Conservation (phyloP, 2,329 filamentous ascomycete genomes). For the Fusarium graminum region DNA sequence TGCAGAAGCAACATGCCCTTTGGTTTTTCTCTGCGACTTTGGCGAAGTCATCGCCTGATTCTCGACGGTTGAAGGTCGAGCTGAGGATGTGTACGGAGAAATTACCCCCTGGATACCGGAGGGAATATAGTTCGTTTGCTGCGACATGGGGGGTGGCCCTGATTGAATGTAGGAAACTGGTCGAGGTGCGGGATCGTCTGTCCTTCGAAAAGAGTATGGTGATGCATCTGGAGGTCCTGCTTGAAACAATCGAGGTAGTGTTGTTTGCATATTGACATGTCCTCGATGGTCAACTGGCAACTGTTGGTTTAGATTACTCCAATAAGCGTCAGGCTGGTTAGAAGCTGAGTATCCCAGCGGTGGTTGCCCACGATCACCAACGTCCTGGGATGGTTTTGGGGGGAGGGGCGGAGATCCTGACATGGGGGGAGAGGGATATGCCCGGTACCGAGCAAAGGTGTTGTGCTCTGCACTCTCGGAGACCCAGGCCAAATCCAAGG, state of each 20-base stretch:
- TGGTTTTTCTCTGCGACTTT: slow-evolving; percentile 75
- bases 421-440: slow-evolving; percentile 81
- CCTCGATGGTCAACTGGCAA: slow-evolving; percentile 44
- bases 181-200: slow-evolving; percentile 46
- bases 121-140: slow-evolving; percentile 44
- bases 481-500: slow-evolving; percentile 60
- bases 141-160: slow-evolving; percentile 31
- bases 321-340: slow-evolving; percentile 65
- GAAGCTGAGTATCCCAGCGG: slow-evolving; percentile 59
- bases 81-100: slow-evolving; percentile 43
- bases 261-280: slow-evolving; percentile 44
- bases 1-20: slow-evolving; percentile 85
- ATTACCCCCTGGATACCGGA: slow-evolving; percentile 35
- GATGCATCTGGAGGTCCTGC: slow-evolving; percentile 45
- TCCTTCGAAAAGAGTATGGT: slow-evolving; percentile 47
- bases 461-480: slow-evolving; percentile 64
- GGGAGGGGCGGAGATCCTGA: slow-evolving; percentile 75
- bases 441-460: slow-evolving; percentile 68
- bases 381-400: slow-evolving; percentile 69
- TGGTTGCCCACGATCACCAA: slow-evolving; percentile 65
- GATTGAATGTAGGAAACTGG: slow-evolving; percentile 46
- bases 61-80: slow-evolving; percentile 58
- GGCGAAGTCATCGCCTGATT: slow-evolving; percentile 65
- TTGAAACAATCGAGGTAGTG: slow-evolving; percentile 49
- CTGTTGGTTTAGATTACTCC: slow-evolving; percentile 53